Conservation (phyloP, 305 asterid species). For the Fraxinus sp. region DNA sequence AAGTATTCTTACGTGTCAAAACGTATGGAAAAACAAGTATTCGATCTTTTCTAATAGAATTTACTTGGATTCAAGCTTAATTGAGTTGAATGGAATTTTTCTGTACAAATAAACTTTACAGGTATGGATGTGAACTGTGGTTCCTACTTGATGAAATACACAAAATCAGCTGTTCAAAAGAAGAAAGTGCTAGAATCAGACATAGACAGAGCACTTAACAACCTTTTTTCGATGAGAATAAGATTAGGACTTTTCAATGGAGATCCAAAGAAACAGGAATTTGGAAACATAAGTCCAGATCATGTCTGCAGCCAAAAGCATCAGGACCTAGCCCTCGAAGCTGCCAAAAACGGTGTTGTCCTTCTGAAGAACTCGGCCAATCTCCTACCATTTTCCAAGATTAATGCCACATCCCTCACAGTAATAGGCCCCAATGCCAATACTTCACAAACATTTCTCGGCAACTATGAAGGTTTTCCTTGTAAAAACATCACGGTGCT, state of each 20-base stretch:
- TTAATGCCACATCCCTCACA: conserved; percentile 38
- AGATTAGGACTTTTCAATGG: conserved; percentile 64
- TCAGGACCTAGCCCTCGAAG: conserved; percentile 55
- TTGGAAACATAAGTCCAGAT: conserved; percentile 35
- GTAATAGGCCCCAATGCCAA: conserved; percentile 63
- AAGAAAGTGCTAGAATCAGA: conserved; percentile 44
- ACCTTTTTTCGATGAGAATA: conserved; percentile 59
- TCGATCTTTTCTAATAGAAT: not conserved
- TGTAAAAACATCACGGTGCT: conserved; percentile 53
- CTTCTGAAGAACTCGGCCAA: conserved; percentile 51
- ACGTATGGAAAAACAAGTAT: not conserved
- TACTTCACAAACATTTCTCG: conserved; percentile 30
- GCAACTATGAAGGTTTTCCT: conserved; percentile 65
- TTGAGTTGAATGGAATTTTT: not conserved
- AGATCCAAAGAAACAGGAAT: conserved; percentile 39
- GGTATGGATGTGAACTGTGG: conserved; percentile 80
- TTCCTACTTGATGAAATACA: conserved; percentile 37
- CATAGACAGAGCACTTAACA: conserved; percentile 58
- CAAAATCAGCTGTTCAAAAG: conserved; percentile 48
- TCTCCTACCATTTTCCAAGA: conserved; percentile 57
- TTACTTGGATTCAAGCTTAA: not conserved
- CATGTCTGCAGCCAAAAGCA: conserved; percentile 55
- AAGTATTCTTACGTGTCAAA: not conserved
- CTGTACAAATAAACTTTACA: conserved; percentile 19
- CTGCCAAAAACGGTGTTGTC: conserved; percentile 59